Evolutionary conservation across 208 protist genomes (phyloP).

Genomic region (Crithidia brevicula): DNA sequence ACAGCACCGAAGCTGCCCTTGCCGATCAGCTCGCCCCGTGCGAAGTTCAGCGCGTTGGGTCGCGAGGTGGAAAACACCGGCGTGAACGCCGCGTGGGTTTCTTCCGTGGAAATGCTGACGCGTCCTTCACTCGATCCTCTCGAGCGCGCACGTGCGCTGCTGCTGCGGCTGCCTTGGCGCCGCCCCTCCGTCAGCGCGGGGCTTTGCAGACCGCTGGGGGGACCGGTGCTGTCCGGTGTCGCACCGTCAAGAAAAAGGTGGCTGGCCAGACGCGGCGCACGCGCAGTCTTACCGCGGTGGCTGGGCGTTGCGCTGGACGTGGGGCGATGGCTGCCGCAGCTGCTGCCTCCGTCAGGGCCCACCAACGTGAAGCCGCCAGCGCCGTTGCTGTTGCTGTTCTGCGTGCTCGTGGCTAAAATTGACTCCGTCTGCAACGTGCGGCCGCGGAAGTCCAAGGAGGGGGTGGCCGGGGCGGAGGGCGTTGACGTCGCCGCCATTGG

Average conservation of each 20-base stretch:
- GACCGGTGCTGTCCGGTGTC: background rate
- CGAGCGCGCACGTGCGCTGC: conserved; percentile 18
- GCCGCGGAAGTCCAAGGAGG: background rate
- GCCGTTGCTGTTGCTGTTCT: background rate
- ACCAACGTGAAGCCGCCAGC: background rate
- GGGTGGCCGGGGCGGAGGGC: background rate
- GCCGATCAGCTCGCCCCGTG: conserved; percentile 79
- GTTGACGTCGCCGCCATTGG: background rate
- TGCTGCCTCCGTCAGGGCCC: background rate
- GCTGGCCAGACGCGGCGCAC: conserved; percentile 27
- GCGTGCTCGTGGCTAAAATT: conserved; percentile 2
- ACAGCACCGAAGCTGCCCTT: conserved; percentile 89
- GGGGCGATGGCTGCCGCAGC: background rate
- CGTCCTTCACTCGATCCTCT: conserved; percentile 12
- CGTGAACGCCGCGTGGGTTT: conserved; percentile 3
- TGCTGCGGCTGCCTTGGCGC: conserved; percentile 3
- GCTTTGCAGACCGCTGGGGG: conserved; percentile 14
- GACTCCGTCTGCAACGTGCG: conserved; percentile 2
- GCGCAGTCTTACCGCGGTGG: background rate
- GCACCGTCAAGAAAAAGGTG: conserved; percentile 27
- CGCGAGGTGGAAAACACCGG: conserved; percentile 1
- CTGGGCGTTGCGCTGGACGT: background rate
- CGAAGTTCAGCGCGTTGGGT: conserved; percentile 51
- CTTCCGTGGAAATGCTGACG: conserved; percentile 18
- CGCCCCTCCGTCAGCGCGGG: conserved; percentile 14